Percentiles rank a stretch among this genome's conserved stretches.
phyloP scores from a whole-genome alignment of 2,329 filamentous ascomycete genomes.

The Dryadomyces quercivorus region DNA sequence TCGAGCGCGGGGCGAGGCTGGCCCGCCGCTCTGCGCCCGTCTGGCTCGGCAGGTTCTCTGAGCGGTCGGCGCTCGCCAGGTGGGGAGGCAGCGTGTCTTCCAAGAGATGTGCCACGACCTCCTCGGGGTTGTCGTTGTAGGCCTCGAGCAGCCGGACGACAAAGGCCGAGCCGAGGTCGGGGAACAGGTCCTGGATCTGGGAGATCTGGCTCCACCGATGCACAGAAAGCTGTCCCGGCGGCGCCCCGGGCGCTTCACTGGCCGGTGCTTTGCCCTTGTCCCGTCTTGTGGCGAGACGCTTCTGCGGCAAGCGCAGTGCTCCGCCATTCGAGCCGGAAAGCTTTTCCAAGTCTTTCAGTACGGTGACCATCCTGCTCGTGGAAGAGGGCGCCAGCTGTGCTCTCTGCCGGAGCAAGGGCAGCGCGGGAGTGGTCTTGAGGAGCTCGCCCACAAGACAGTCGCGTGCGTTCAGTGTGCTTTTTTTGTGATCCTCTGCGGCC shows the following conservation, averaged over 20 bases:
- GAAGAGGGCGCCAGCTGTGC: constrained; percentile 32
- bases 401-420: constrained; percentile 48
- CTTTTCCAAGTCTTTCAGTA: constrained; percentile 45
- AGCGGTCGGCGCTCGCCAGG: constrained; percentile 50
- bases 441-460: constrained; percentile 71
- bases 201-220: constrained; percentile 77
- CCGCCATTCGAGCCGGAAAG: constrained; percentile 35
- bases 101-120: constrained; percentile 69
- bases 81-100: constrained; percentile 63
- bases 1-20: constrained; percentile 44
- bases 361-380: constrained; percentile 42
- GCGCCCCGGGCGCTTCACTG: constrained; percentile 21
- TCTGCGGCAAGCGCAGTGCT: constrained; percentile 31
- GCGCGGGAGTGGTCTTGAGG: constrained; percentile 65
- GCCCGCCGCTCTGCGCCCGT: constrained; percentile 15
- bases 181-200: constrained; percentile 89
- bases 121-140: constrained; percentile 65
- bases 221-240: constrained; percentile 46
- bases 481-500: constrained; percentile 52
- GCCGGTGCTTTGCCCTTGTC: constrained; percentile 53
- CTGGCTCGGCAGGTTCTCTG: constrained; percentile 39
- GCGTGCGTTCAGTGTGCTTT: constrained; percentile 41
- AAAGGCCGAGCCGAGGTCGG: constrained; percentile 73
- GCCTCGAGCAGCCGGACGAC: constrained; percentile 67
- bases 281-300: constrained; percentile 35